These are phyloP conservation scores for Picea glauca DNA, from an alignment of 75 land plant species.

Conservation along the genomic window DNA sequence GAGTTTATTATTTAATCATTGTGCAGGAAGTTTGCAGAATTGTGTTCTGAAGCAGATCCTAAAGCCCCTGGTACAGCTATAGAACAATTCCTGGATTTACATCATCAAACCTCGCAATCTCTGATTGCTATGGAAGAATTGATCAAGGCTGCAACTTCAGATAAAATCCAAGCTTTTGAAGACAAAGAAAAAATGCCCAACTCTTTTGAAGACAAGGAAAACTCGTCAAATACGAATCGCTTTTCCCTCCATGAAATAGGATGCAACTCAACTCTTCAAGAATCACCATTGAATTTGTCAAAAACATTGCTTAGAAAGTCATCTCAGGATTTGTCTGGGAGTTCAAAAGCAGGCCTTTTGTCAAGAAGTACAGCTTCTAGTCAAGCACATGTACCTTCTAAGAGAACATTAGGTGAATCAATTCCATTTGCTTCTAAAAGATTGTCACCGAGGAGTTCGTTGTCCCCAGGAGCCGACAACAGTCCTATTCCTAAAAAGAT, in stretches of 20 bases:
- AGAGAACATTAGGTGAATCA: no score
- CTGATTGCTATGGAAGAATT: background rate
- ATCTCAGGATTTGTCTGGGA: background rate
- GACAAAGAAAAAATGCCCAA: background rate
- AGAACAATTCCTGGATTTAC: constrained; percentile 8
- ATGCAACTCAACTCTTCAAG: constrained; percentile 1
- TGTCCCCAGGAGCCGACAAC: background rate
- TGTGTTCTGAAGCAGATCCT: no score
- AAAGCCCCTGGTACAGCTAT: background rate
- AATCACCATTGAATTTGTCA: constrained; percentile 3
- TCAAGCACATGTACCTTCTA: background rate
- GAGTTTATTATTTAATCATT: no score
- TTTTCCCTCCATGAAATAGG: constrained; percentile 9
- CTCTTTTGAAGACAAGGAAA: background rate
- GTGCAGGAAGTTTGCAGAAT: no score
- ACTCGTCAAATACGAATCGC: background rate
- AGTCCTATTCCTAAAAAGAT: constrained; percentile 1
- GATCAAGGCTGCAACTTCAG: background rate
- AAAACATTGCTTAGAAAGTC: constrained; percentile 4
- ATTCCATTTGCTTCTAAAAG: background rate
- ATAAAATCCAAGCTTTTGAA: background rate
- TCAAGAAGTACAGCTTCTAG: background rate
- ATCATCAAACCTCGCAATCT: background rate
- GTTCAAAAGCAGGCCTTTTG: background rate
- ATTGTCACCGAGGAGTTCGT: background rate